Percentiles rank a stretch among this genome's conserved stretches.
Evolutionary conservation across 306 rosid species (phyloP).

Genomic region (Carpinus viminea): DNA sequence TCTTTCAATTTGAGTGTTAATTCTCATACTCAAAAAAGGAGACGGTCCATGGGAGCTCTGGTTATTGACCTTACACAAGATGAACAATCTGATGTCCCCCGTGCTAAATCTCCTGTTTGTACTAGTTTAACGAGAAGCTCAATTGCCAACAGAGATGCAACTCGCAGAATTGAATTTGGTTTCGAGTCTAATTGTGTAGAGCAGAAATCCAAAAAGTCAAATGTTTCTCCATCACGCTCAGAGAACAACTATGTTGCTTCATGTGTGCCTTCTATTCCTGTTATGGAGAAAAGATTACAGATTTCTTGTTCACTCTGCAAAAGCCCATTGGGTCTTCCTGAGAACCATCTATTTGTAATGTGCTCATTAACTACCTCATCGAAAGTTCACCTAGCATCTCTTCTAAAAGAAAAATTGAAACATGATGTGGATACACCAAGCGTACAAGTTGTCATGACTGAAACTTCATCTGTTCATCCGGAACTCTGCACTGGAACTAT

Average conservation of each 20-base stretch:
- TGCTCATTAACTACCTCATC: conserved; percentile 61
- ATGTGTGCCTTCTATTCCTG: conserved; percentile 38
- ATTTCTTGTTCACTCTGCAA: conserved; percentile 76
- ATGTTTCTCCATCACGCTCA: conserved; percentile 31
- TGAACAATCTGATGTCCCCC: conserved; percentile 37
- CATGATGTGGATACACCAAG: conserved; percentile 32
- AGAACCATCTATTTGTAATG: conserved; percentile 51
- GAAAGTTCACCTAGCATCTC: conserved; percentile 58
- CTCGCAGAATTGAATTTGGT: conserved; percentile 46
- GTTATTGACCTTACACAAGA: conserved; percentile 44
- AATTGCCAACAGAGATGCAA: conserved; percentile 33
- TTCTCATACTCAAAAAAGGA: conserved; percentile 74
- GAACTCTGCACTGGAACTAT: conserved; percentile 41
- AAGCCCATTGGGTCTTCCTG: conserved; percentile 73
- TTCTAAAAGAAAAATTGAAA: conserved; percentile 39
- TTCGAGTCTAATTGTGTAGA: conserved; percentile 25
- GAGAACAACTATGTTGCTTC: conserved; percentile 28
- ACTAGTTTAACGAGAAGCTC: conserved; percentile 31
- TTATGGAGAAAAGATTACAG: conserved; percentile 46
- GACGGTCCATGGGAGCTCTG: conserved; percentile 48
- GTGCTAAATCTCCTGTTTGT: conserved; percentile 41
- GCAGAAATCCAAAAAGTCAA: conserved; percentile 28
- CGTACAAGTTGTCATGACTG: conserved; percentile 58
- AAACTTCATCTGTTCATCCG: conserved; percentile 55
- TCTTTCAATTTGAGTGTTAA: conserved; percentile 70